phyloP scores from a whole-genome alignment of 2,329 filamentous ascomycete species.

The Fusarium sarcochroum region DNA sequence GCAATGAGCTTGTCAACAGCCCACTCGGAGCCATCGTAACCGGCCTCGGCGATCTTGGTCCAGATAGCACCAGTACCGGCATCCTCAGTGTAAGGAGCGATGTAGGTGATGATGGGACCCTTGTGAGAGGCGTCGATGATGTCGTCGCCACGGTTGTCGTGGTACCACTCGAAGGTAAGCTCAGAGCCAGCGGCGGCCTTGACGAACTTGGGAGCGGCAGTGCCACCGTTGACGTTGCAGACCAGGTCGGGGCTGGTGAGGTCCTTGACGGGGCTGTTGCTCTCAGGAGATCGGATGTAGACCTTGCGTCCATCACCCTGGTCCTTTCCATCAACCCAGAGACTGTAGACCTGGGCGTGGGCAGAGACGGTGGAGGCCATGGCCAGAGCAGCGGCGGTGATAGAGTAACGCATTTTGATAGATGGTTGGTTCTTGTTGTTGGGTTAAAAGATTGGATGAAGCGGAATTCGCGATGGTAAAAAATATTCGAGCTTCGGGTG shows the following conservation, averaged over 20 bases:
- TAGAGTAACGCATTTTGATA: slow-evolving; percentile 55
- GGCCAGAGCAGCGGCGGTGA: slow-evolving; percentile 52
- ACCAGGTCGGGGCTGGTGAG: slow-evolving; percentile 57
- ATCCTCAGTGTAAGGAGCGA: slow-evolving; percentile 59
- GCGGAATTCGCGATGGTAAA: slow-evolving; percentile 30
- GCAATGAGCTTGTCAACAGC: slow-evolving; percentile 60
- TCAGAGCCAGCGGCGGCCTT: slow-evolving; percentile 63
- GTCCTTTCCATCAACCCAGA: slow-evolving; percentile 63
- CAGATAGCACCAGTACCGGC: slow-evolving; percentile 66
- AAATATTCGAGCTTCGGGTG: slow-evolving; percentile 37
- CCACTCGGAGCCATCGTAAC: slow-evolving; percentile 59
- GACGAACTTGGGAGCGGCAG: slow-evolving; percentile 56
- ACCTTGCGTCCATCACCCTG: slow-evolving; percentile 57
- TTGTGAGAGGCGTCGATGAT: slow-evolving; percentile 67
- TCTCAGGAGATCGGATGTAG: slow-evolving; percentile 62
- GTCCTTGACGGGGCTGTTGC: slow-evolving; percentile 62
- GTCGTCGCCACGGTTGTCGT: slow-evolving; percentile 64
- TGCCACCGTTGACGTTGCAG: slow-evolving; percentile 61
- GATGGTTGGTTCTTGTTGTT: slow-evolving; percentile 24
- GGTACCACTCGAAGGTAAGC: slow-evolving; percentile 65
- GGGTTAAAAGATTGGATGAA: slow-evolving; percentile 45
- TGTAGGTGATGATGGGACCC: slow-evolving; percentile 68
- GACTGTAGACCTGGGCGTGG: slow-evolving; percentile 62
- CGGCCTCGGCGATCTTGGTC: slow-evolving; percentile 60
- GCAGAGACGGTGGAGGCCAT: slow-evolving; percentile 57